These are phyloP conservation scores for Ogataea minuta DNA, from an alignment of 805 yeast species.

Conservation along the genomic window DNA sequence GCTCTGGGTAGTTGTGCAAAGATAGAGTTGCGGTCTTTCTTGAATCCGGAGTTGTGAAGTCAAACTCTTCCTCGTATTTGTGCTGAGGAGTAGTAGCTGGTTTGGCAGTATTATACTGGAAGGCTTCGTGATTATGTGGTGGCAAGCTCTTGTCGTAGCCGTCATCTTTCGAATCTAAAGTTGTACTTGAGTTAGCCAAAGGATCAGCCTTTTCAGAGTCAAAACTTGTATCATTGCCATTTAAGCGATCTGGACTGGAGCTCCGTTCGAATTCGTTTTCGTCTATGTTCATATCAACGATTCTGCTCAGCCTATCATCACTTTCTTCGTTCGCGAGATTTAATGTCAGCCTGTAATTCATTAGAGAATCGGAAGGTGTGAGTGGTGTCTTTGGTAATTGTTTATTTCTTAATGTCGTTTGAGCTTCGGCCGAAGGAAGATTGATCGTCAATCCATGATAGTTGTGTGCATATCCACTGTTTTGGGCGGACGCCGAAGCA, in stretches of 20 bases:
- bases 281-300: constrained; percentile 18
- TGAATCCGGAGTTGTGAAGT: constrained; percentile 14
- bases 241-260: constrained; percentile 1
- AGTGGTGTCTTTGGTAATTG: constrained; percentile 25
- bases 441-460: constrained; percentile 16
- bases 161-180: constrained; percentile 4
- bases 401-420: constrained; percentile 9
- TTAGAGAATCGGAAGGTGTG: constrained; percentile 25
- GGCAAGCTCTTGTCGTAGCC: background rate
- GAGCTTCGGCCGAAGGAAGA: constrained; percentile 9
- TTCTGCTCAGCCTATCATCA: constrained; percentile 20
- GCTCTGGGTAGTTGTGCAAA: constrained; percentile 4
- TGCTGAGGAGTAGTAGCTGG: background rate
- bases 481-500: constrained; percentile 7
- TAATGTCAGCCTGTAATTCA: constrained; percentile 29
- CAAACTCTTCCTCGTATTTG: constrained; percentile 10
- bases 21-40: constrained; percentile 5
- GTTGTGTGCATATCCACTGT: constrained; percentile 9
- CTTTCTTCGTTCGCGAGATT: constrained; percentile 24
- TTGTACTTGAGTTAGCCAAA: constrained; percentile 7
- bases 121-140: background rate
- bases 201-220: constrained; percentile 5
- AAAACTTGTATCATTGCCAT: constrained; percentile 3
- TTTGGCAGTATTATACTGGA: background rate
- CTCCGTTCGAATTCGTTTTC: constrained; percentile 2